These are phyloP conservation scores for Boletus rufocinnamomeus DNA, from an alignment of 768 basidiomycete species.

Conservation along the genomic window DNA sequence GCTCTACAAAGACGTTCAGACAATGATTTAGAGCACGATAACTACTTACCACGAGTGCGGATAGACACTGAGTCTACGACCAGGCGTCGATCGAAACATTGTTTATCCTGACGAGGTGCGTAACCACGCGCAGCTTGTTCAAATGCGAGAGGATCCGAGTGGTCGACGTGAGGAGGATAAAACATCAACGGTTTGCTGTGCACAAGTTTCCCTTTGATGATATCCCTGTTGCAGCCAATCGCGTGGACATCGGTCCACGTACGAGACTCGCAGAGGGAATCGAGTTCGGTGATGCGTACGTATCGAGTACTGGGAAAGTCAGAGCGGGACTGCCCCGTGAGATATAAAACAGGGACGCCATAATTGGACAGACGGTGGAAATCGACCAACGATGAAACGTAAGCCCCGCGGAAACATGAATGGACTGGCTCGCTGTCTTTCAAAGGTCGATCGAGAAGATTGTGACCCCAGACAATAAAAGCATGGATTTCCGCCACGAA, in stretches of 20 bases:
- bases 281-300: not conserved
- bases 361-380: not conserved
- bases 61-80: not conserved
- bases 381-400: not conserved
- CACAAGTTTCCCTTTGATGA: not conserved
- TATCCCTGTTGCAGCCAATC: not conserved
- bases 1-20: too few relatives aligned
- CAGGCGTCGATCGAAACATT: not conserved
- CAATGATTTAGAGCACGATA: too few relatives aligned
- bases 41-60: too few relatives aligned
- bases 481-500: not conserved
- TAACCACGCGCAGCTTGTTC: not conserved
- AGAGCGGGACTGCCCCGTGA: not conserved
- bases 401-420: not conserved
- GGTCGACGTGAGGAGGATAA: not conserved
- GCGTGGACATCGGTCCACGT: not conserved
- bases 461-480: not conserved
- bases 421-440: not conserved
- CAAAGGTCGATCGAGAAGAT: not conserved
- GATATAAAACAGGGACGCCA: not conserved
- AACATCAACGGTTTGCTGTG: slow-evolving; percentile 3
- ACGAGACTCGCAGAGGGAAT: not conserved
- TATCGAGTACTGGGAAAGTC: not conserved
- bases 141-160: not conserved
- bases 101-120: not conserved